Base-by-base conservation (phyloP, 192 early-diverging fungal species). In the Glomus cerebriforme region DNA sequence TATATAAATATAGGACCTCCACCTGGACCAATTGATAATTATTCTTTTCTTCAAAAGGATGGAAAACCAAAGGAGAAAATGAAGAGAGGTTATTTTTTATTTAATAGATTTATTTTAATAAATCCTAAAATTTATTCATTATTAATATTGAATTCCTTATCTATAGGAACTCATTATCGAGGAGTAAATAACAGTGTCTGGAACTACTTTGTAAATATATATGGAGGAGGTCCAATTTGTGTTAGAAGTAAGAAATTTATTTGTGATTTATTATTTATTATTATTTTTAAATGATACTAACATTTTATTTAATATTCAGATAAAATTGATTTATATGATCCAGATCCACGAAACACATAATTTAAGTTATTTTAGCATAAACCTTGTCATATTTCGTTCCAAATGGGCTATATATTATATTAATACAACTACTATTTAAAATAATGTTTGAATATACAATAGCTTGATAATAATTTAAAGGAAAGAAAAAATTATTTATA, bases 151-250 rank as follows among this genome's bases (percentile, higher is more conserved):
- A 4, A 4, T 67, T 49, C 64, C 31, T 39, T 75, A 27, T n/a
- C 3, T n/a, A 26, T 58, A 84, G 83, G 80, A 19, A 35, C 35
- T 22, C 80, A 85, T 73, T 85, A 85, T 63, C 78, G 84, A 26
- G 84, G 81, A 17, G 82, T 85, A 24, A 85, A 85, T 26, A 13
- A 15, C 3, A 62, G 34, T 63, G 84, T 85, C 1, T 85, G 84
- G 84, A 69, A 32, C 2, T 85, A 85, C 66, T 64, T 85, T 60
- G 69, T 81, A 29, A 27, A 47, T 26, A 78, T 80, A 31, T 85
- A 85, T 58, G 84, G 84, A 7, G 84, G 84, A 13, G 84, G 84
- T 7, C 84, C 84, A 27, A 80, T 80, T 65, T 82, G 76, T 80
- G 70, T 85, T 60, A 59, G 84, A 73, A 79, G 83, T 84, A 47